phyloP scores from a whole-genome alignment of 352 stramenopile species.

The Globisporangium echinulatum region DNA sequence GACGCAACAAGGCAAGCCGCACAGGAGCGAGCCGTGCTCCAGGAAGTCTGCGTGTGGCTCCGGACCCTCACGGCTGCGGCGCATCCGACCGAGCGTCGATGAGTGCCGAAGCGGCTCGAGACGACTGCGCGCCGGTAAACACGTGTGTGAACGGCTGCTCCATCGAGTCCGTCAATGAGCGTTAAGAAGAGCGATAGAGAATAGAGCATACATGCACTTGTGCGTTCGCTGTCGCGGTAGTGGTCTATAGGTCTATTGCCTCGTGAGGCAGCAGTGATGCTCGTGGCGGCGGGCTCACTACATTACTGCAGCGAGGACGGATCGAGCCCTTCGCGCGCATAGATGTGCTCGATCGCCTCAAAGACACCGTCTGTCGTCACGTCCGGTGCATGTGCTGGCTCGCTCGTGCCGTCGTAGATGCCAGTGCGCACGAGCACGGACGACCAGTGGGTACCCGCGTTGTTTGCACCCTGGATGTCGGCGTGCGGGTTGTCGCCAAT shows the following conservation, averaged over 20 bases:
- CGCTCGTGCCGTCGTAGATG: conserved; percentile 64
- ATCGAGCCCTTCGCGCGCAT: conserved; percentile 46
- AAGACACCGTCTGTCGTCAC: conserved; percentile 54
- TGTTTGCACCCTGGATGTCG: conserved; percentile 86
- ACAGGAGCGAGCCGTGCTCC: conserved; percentile 72
- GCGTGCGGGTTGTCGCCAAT: conserved; percentile 86
- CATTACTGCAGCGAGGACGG: conserved; percentile 23
- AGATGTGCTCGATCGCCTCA: conserved; percentile 78
- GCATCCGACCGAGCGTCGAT: background rate
- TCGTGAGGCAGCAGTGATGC: no score
- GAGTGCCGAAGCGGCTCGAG: no score
- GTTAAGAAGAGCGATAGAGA: background rate
- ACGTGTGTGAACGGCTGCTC: no score
- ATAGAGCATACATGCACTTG: conserved; percentile 1
- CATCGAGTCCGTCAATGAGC: no score
- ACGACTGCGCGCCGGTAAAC: no score
- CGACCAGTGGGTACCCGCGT: conserved; percentile 71
- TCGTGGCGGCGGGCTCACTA: no score
- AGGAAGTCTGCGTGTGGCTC: conserved; percentile 78
- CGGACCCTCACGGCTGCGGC: conserved; percentile 33
- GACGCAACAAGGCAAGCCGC: conserved; percentile 15
- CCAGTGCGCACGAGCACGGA: conserved; percentile 85
- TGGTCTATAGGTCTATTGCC: no score
- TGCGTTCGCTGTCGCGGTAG: background rate
- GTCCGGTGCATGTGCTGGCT: conserved; percentile 60